These are phyloP conservation scores for Trichoderma sp. DNA, from an alignment of 2,329 filamentous ascomycete genomes.

Conservation along the genomic window DNA sequence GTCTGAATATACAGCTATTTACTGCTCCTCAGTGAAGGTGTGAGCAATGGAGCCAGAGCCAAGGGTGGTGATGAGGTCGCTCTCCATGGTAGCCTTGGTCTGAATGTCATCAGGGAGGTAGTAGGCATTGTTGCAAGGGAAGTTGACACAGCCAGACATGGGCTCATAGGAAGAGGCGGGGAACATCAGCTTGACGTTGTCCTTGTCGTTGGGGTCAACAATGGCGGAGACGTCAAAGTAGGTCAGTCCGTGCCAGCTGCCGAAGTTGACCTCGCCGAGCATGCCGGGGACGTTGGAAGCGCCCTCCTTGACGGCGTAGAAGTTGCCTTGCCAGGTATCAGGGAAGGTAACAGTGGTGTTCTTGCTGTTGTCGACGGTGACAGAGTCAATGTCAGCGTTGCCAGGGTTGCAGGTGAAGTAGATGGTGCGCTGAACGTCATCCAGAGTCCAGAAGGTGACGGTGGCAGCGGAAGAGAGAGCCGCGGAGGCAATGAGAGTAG, in stretches of 20 bases:
- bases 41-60: slow-evolving; percentile 35
- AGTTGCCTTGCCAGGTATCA: slow-evolving; percentile 48
- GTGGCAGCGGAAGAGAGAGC: slow-evolving; percentile 44
- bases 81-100: slow-evolving; percentile 50
- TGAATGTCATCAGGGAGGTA: slow-evolving; percentile 53
- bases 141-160: slow-evolving; percentile 50
- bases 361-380: slow-evolving; percentile 40
- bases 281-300: slow-evolving; percentile 44
- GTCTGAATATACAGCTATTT: background rate
- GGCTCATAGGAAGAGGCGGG: slow-evolving; percentile 38
- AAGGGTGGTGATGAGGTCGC: slow-evolving; percentile 51
- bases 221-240: slow-evolving; percentile 61
- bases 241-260: slow-evolving; percentile 46
- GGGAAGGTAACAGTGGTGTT: slow-evolving; percentile 44
- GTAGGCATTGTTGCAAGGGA: slow-evolving; percentile 55
- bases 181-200: slow-evolving; percentile 55
- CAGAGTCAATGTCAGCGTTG: slow-evolving; percentile 33
- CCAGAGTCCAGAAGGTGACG: slow-evolving; percentile 59
- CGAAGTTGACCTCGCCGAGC: slow-evolving; percentile 51
- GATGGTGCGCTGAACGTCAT: slow-evolving; percentile 48
- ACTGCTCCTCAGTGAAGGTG: slow-evolving; percentile 22
- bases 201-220: slow-evolving; percentile 47
- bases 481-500: slow-evolving; percentile 43
- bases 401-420: slow-evolving; percentile 48
- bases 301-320: slow-evolving; percentile 48